A percentile compares a stretch with the other conserved stretches of the same genome.
phyloP scores from a whole-genome alignment of 2,329 filamentous ascomycete genomes.

The Beauveria australis region DNA sequence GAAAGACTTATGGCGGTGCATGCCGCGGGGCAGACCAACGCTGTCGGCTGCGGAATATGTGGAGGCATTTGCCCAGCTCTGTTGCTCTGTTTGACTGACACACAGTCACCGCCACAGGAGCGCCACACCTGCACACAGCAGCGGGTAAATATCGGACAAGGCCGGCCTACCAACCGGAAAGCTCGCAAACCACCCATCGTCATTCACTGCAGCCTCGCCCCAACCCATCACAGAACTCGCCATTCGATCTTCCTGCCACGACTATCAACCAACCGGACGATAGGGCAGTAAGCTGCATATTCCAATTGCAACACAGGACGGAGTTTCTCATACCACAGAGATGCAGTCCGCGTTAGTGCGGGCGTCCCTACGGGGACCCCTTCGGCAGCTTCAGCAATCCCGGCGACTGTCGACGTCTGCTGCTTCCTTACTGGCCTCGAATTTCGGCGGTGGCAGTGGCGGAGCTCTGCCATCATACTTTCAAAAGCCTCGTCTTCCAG shows the following conservation, averaged over 20 bases:
- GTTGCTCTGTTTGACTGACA: background rate
- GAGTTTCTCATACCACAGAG: constrained; percentile 2
- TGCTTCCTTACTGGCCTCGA: constrained; percentile 25
- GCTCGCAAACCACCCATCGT: background rate
- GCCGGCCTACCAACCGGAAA: background rate
- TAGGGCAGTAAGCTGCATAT: background rate
- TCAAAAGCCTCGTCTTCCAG: constrained; percentile 64
- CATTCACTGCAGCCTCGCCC: background rate
- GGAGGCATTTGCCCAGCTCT: background rate
- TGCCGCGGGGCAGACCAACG: constrained; percentile 8
- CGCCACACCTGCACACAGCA: too few relatives aligned
- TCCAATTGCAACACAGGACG: background rate
- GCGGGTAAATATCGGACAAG: constrained; percentile 6
- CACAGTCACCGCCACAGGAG: too few relatives aligned
- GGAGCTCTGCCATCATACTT: constrained; percentile 63
- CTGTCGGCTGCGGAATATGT: background rate
- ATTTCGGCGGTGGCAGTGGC: constrained; percentile 21
- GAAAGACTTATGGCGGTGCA: background rate
- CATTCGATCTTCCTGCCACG: background rate
- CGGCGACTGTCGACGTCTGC: constrained; percentile 25
- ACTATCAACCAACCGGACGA: background rate
- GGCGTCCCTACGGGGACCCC: constrained; percentile 20
- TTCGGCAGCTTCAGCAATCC: constrained; percentile 15
- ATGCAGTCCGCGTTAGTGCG: constrained; percentile 24
- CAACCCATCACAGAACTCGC: background rate